These are phyloP conservation scores for Blumeriella jaapii DNA, from an alignment of 2,329 filamentous ascomycete species.

Conservation along the genomic window DNA sequence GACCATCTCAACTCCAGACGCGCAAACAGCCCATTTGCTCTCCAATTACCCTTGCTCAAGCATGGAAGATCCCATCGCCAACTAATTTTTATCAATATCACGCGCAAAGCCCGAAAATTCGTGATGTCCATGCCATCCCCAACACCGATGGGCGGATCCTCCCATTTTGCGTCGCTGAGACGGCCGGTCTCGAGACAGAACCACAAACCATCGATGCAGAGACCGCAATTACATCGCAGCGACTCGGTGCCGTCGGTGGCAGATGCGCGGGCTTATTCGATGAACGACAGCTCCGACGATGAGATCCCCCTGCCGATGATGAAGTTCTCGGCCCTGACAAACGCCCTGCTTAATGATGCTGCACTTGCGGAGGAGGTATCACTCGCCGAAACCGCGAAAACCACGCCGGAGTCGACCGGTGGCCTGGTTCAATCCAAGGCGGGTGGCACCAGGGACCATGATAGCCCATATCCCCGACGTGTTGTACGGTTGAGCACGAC, in stretches of 20 bases:
- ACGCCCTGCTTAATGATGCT: constrained; percentile 64
- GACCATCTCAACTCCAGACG: constrained; percentile 19
- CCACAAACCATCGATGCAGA: constrained; percentile 38
- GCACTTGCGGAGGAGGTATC: constrained; percentile 24
- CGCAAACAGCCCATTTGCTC: constrained; percentile 19
- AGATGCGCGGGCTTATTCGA: constrained; percentile 34
- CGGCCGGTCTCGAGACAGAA: constrained; percentile 43
- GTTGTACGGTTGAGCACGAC: constrained; percentile 26
- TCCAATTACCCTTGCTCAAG: constrained; percentile 10
- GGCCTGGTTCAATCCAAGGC: constrained; percentile 12
- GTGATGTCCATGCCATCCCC: constrained; percentile 43
- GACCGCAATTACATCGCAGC: constrained; percentile 27
- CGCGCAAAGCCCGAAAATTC: background rate
- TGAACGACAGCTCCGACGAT: constrained; percentile 86
- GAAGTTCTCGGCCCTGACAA: constrained; percentile 87
- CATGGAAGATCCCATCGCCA: constrained; percentile 20
- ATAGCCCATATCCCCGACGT: constrained; percentile 23
- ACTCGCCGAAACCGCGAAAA: constrained; percentile 11
- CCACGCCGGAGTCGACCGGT: constrained; percentile 13
- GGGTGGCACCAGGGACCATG: constrained; percentile 8
- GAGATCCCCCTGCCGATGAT: constrained; percentile 75
- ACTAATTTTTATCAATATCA: constrained; percentile 7
- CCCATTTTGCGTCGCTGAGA: constrained; percentile 36
- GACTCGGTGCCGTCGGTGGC: constrained; percentile 12
- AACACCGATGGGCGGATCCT: constrained; percentile 41